Percentiles rank a stretch among this genome's conserved stretches.
phyloP scores from a whole-genome alignment of 2,329 filamentous ascomycete genomes.

The Triangularia setosa region DNA sequence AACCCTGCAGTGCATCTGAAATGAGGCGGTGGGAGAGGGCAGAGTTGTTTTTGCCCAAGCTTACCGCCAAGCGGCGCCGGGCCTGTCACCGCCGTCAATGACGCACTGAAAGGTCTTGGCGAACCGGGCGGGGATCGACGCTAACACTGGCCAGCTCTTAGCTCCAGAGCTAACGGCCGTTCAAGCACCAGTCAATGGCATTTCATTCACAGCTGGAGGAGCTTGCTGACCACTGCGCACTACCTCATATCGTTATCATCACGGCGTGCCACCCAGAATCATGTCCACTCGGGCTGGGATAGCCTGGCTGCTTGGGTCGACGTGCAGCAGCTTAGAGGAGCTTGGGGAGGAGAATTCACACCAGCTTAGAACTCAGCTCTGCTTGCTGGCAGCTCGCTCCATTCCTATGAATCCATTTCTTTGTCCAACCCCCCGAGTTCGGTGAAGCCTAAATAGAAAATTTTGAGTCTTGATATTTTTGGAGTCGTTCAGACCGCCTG shows the following conservation, averaged over 20 bases:
- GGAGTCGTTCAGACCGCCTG: not conserved
- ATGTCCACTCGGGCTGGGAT: not conserved
- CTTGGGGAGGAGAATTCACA: not conserved
- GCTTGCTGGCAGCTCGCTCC: not conserved
- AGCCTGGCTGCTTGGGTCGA: not conserved
- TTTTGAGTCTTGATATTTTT: not conserved
- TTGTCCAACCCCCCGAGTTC: not conserved
- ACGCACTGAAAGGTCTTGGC: conserved; percentile 1
- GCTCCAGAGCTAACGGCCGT: conserved; percentile 1
- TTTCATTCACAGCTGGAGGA: not conserved
- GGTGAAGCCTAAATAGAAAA: not conserved
- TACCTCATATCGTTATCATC: conserved; percentile 7
- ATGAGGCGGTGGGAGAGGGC: conserved; percentile 9
- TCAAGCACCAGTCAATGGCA: not conserved
- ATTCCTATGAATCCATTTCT: not conserved
- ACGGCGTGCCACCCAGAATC: not conserved
- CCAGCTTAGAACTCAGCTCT: not conserved
- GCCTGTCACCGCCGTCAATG: conserved; percentile 8
- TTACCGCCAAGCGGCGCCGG: conserved; percentile 11
- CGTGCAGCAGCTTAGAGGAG: not conserved
- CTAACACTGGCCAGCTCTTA: not conserved
- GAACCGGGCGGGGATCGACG: conserved; percentile 11
- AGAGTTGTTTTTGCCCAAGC: conserved; percentile 5
- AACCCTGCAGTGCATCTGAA: not conserved
- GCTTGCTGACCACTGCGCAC: not conserved